Evolutionary conservation across 352 stramenopile genomes (phyloP).

Genomic region (Pythium coloratum): DNA sequence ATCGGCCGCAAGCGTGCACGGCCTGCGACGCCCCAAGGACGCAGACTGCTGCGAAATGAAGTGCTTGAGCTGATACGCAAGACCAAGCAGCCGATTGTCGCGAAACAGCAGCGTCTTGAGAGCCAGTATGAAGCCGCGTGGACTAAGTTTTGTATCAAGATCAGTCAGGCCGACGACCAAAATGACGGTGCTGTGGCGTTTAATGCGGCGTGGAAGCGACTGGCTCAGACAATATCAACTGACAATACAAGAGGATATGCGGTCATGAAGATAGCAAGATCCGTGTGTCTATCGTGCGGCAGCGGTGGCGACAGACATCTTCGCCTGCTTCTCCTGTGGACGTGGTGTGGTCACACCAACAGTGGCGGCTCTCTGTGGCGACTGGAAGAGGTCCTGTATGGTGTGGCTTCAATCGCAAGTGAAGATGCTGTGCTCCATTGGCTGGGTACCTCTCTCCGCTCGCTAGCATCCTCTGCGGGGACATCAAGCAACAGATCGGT

Average conservation of each 20-base stretch:
- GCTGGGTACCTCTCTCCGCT: conserved; percentile 7
- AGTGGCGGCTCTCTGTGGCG: conserved; percentile 9
- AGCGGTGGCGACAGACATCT: background rate
- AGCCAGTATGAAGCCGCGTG: conserved; percentile 20
- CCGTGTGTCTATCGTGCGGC: conserved; percentile 6
- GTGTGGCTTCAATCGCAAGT: background rate
- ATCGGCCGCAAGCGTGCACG: conserved; percentile 22
- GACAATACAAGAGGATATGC: background rate
- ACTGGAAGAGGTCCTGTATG: conserved; percentile 27
- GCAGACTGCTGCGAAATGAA: conserved; percentile 21
- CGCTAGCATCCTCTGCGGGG: background rate
- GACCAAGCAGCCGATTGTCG: background rate
- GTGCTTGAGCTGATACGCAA: conserved; percentile 29
- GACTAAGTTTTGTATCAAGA: conserved; percentile 11
- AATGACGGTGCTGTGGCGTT: background rate
- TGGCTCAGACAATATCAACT: background rate
- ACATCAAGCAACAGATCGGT: background rate
- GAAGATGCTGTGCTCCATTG: background rate
- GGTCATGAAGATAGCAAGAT: background rate
- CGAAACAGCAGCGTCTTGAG: background rate
- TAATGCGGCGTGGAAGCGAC: background rate
- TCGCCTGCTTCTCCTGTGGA: background rate
- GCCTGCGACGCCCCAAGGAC: conserved; percentile 1
- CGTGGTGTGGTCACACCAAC: conserved; percentile 7
- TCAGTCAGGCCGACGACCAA: background rate